Base-by-base conservation (phyloP, 2,329 filamentous ascomycete genomes). In the Knufia fluminis region DNA sequence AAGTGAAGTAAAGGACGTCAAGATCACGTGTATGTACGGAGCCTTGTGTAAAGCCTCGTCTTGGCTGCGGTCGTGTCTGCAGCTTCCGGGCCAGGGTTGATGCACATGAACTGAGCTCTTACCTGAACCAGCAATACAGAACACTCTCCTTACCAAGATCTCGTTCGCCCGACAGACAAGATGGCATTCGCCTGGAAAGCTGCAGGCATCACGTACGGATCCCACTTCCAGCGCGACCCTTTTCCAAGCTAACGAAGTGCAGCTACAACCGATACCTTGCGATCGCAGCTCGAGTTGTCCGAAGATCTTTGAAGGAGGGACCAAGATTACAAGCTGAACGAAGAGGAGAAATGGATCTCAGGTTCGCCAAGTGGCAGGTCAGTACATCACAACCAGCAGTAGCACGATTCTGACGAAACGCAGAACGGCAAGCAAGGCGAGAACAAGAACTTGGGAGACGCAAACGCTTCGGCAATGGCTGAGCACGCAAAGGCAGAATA, bases 221-320 rank as follows among this genome's bases (percentile, higher is more conserved):
- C 58, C 53, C 59, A 63, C 64, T 52, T 57, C 48, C 57, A 39
- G 41, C 48, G 43, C 50, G 47, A 50, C 33, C 54, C n/a, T n/a
- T n/a, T n/a, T n/a, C 44, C 63, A 58, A 61, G 53, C 43, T 61
- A 57, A 57, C 40, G 16, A 23, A 12, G 12, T 50, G 68, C 70
- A 98, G 92, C 76, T 98, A 98, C 87, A 98, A 98, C 85, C 92
- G 90, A 77, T 97, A 96, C 83, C 83, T 98, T 69, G 83, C 90
- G 67, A 81, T 98, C 74, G 89, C 92, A 66, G 82, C 90, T 72
- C 89, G 90, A 72, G 86, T 87, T 67, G 86, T 98, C 70, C 92
- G 94, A 76, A 86, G 88, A 70, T 94, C 89, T 70, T 79, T 98
- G 71, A 96, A 97, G 80, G 92, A 98, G 67, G 87, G 92, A 52